Conservation (phyloP, 345 rosid species). For the Citrus sp. region DNA sequence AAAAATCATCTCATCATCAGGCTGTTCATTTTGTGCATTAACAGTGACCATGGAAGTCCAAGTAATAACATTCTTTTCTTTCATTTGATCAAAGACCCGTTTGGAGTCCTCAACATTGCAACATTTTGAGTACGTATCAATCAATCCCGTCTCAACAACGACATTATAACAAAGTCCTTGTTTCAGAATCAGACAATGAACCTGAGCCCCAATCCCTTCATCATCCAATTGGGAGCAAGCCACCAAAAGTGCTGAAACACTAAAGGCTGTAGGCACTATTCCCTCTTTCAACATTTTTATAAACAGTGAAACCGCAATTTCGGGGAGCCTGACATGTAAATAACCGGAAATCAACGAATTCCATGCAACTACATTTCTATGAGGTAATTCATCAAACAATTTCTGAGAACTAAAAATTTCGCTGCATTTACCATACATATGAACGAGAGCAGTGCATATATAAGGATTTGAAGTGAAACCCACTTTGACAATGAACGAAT, state of each 20-base stretch:
- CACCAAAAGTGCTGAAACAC: conserved; percentile 19
- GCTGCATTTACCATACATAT: conserved; percentile 27
- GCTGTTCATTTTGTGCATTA: conserved; percentile 21
- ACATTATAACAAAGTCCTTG: conserved; percentile 22
- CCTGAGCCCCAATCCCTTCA: conserved; percentile 25
- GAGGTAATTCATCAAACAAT: conserved; percentile 28
- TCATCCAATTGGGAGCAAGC: conserved; percentile 30
- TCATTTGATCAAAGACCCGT: conserved; percentile 20
- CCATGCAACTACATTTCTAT: conserved; percentile 32
- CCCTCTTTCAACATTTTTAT: conserved; percentile 17
- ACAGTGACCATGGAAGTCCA: conserved; percentile 34
- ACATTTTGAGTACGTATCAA: conserved; percentile 34
- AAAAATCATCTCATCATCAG: conserved; percentile 29
- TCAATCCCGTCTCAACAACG: conserved; percentile 30
- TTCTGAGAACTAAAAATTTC: conserved; percentile 15
- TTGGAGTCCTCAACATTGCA: conserved; percentile 18
- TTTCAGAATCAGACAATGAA: conserved; percentile 32
- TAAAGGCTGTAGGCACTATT: conserved; percentile 7
- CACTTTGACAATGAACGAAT: conserved; percentile 24
- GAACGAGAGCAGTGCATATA: conserved; percentile 26
- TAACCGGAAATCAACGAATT: conserved; percentile 34
- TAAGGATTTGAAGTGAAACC: conserved; percentile 31
- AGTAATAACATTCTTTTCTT: conserved; percentile 28
- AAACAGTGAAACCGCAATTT: conserved; percentile 18
- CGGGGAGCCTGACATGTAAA: conserved; percentile 17